Evolutionary conservation across 2,329 filamentous ascomycete species (phyloP).

Genomic region (Pseudohalonectria lignicola): DNA sequence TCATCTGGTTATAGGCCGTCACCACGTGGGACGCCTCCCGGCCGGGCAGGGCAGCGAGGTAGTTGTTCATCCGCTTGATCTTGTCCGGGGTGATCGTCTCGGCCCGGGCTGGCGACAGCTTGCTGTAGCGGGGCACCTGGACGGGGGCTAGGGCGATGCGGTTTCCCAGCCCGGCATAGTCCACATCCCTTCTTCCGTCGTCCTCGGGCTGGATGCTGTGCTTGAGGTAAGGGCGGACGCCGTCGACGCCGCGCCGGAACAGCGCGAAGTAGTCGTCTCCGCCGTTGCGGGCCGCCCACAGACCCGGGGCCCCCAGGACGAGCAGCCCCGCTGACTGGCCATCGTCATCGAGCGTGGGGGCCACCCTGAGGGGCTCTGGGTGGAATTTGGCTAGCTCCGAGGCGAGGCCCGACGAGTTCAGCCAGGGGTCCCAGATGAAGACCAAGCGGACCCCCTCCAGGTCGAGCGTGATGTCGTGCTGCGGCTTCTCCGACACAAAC

Average conservation of each 20-base stretch:
- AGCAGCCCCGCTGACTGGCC: slow-evolving; percentile 27
- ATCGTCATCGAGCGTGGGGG: slow-evolving; percentile 8
- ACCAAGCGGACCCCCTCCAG: slow-evolving; percentile 34
- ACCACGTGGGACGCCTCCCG: slow-evolving; percentile 30
- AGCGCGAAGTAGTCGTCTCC: slow-evolving; percentile 28
- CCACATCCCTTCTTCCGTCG: too few relatives aligned
- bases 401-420: slow-evolving; percentile 36
- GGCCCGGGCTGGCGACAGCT: slow-evolving; percentile 26
- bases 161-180: slow-evolving; percentile 6
- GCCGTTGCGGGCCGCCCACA: slow-evolving; percentile 42
- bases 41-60: slow-evolving; percentile 29
- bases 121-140: slow-evolving; percentile 27
- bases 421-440: slow-evolving; percentile 53
- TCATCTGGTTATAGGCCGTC: slow-evolving; percentile 40
- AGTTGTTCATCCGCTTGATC: slow-evolving; percentile 40
- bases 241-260: slow-evolving; percentile 34
- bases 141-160: slow-evolving; percentile 23
- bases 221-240: slow-evolving; percentile 25
- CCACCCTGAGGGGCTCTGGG: slow-evolving; percentile 9
- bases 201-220: not conserved
- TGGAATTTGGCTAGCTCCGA: slow-evolving; percentile 27
- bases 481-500: slow-evolving; percentile 23
- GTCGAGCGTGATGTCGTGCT: slow-evolving; percentile 30
- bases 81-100: slow-evolving; percentile 33
- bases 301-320: slow-evolving; percentile 39